Conservation (phyloP, 2,329 filamentous ascomycete genomes). For the Aspergillus aculeatinus region DNA sequence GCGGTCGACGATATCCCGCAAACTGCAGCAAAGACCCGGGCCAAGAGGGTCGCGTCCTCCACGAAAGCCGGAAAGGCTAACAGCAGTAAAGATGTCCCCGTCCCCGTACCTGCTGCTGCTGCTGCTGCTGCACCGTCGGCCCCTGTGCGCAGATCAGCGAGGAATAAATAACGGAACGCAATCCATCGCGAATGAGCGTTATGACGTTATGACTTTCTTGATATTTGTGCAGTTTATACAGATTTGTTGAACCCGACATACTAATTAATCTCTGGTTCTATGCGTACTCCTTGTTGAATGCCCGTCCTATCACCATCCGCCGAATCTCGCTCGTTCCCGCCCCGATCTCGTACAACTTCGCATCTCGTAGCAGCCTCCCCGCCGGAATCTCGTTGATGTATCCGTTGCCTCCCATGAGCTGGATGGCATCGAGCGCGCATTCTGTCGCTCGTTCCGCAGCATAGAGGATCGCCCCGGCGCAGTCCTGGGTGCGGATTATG, state of each 20-base stretch:
- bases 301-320: conserved; percentile 88
- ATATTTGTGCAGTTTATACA: conserved; percentile 4
- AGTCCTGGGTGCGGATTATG: conserved; percentile 79
- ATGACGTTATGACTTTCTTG: conserved; percentile 12
- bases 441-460: conserved; percentile 85
- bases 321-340: conserved; percentile 93
- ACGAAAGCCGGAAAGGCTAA: conserved; percentile 19
- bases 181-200: conserved; percentile 13
- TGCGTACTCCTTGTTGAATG: conserved; percentile 82
- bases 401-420: conserved; percentile 90
- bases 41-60: conserved; percentile 25
- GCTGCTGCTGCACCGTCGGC: conserved; percentile 17
- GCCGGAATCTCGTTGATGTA: conserved; percentile 95
- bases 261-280: conserved; percentile 8
- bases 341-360: conserved; percentile 90
- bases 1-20: neutral
- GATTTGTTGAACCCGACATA: conserved; percentile 9
- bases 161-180: conserved; percentile 23
- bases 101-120: no score
- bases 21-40: conserved; percentile 13
- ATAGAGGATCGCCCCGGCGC: conserved; percentile 89
- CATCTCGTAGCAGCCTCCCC: conserved; percentile 75
- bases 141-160: conserved; percentile 29
- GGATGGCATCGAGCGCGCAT: conserved; percentile 81
- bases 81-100: neutral